phyloP scores from a whole-genome alignment of 306 rosid species.

The Sindora glabra region DNA sequence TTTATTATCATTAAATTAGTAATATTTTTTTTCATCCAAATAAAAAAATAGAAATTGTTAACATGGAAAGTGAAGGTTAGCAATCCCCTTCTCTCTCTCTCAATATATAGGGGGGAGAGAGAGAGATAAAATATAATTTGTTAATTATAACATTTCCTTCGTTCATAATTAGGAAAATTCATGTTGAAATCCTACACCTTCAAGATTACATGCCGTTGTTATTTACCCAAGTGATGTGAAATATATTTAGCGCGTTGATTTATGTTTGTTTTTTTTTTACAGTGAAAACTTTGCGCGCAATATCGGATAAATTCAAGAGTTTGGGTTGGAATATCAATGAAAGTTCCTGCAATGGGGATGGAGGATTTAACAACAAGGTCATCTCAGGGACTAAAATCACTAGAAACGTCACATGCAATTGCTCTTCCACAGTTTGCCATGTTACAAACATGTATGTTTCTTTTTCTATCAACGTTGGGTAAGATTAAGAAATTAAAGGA shows the following conservation, averaged over 20 bases:
- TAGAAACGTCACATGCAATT: constrained; percentile 46
- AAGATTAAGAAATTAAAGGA: not conserved
- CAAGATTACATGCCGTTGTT: too few species aligned
- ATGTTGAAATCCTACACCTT: too few species aligned
- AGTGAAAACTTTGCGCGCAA: constrained; percentile 40
- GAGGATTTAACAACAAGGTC: not conserved
- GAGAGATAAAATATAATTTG: too few species aligned
- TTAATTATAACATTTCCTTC: too few species aligned
- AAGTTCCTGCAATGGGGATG: constrained; percentile 24
- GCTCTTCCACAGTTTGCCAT: constrained; percentile 43
- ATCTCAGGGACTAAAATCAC: not conserved
- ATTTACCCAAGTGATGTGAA: not conserved
- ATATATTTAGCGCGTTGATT: not conserved
- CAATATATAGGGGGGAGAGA: too few species aligned
- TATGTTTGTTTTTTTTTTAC: constrained; percentile 12
- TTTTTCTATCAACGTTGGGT: not conserved
- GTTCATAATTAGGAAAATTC: too few species aligned
- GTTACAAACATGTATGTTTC: constrained; percentile 40
- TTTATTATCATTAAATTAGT: too few species aligned
- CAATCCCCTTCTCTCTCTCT: too few species aligned
- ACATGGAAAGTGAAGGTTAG: too few species aligned
- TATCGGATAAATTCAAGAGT: constrained; percentile 34
- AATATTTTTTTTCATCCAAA: too few species aligned
- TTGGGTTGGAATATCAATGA: constrained; percentile 36
- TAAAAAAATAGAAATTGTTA: too few species aligned